Base-by-base conservation (phyloP, 169 alveolate species). In the Plasmodium ovale region DNA sequence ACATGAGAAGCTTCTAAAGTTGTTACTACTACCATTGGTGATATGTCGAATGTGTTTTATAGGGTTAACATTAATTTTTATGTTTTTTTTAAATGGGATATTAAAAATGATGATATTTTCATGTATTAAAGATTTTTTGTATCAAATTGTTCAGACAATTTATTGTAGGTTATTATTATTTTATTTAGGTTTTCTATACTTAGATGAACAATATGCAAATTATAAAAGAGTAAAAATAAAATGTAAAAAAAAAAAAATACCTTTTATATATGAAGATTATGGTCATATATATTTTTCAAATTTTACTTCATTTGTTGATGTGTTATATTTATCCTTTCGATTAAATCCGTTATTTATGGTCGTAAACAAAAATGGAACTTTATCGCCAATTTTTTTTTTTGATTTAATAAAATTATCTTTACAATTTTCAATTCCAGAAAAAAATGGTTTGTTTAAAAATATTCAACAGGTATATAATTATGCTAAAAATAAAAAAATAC, bases 261-360 rank as follows among this genome's bases (percentile, higher is more conserved):
- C 88, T 4, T 77, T 77, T 21, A 62, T 39, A 27, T 77, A 77
- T 77, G 88, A 77, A 60, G 74, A 60, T 25, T 77, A 77, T 77
- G 88, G 88, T 37, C 88, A 77, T 62, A 77, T 77, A 12, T 77
- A 42, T 77, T 67, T 77, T 37, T 77, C 88, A 4, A 77, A 77
- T 53, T 77, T 77, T 44, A 77, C 88, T 1, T 77, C 79, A 23
- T 77, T 77, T 67, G 88, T 77, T 16, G 88, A 77, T 47, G 29
- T 77, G 21, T 77, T 77, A 77, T 77, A 77, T 77, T 77, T 77
- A 62, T 62, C 88, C 25, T 77, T 62, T 42, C 62, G 88, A 27
- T 53, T 77, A 51, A 77, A 77, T n/a, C 88, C 88, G 1, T 53
- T 77, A 23, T 77, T 77, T 62, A 29, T 77, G 21, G 62, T 37